A percentile compares a stretch with the other conserved stretches of the same genome.
Evolutionary conservation across 2,329 filamentous ascomycete genomes (phyloP).

Genomic region (Trichoderma asperellum): DNA sequence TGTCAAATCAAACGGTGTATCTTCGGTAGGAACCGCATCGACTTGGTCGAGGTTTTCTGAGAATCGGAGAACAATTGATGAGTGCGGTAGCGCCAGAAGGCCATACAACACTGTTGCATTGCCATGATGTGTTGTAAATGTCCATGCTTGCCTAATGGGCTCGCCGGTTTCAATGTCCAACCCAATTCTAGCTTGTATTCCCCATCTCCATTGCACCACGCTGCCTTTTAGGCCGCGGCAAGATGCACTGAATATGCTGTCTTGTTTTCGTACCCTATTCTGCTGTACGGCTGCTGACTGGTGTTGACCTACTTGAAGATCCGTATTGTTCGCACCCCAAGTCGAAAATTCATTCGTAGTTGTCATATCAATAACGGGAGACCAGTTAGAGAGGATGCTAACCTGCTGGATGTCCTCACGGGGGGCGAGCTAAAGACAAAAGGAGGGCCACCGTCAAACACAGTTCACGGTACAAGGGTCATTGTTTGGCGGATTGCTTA

Average conservation of each 20-base stretch:
- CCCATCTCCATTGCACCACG: slow-evolving; percentile 70
- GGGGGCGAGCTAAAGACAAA: slow-evolving; percentile 53
- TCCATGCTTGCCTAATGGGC: slow-evolving; percentile 58
- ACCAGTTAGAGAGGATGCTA: slow-evolving; percentile 64
- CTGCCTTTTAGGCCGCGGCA: slow-evolving; percentile 65
- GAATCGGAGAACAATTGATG: slow-evolving; percentile 54
- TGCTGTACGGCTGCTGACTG: slow-evolving; percentile 26
- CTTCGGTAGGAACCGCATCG: slow-evolving; percentile 47
- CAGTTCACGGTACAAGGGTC: background rate
- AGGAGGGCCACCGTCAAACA: background rate
- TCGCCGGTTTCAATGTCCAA: slow-evolving; percentile 57
- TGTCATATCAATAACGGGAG: slow-evolving; percentile 60
- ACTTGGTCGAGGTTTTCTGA: slow-evolving; percentile 53
- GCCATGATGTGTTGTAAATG: slow-evolving; percentile 44
- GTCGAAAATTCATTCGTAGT: slow-evolving; percentile 48
- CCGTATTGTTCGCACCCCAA: slow-evolving; percentile 30
- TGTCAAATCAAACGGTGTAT: slow-evolving; percentile 54
- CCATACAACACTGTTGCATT: slow-evolving; percentile 39
- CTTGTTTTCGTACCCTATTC: slow-evolving; percentile 43
- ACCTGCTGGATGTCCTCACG: slow-evolving; percentile 53
- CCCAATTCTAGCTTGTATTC: slow-evolving; percentile 69
- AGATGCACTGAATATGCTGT: slow-evolving; percentile 68
- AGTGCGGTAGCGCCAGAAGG: slow-evolving; percentile 55
- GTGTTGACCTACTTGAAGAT: slow-evolving; percentile 12
- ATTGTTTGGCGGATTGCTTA: slow-evolving; percentile 43